phyloP scores from a whole-genome alignment of 2,329 filamentous ascomycete species.

The Pseudocercospora fuligena region DNA sequence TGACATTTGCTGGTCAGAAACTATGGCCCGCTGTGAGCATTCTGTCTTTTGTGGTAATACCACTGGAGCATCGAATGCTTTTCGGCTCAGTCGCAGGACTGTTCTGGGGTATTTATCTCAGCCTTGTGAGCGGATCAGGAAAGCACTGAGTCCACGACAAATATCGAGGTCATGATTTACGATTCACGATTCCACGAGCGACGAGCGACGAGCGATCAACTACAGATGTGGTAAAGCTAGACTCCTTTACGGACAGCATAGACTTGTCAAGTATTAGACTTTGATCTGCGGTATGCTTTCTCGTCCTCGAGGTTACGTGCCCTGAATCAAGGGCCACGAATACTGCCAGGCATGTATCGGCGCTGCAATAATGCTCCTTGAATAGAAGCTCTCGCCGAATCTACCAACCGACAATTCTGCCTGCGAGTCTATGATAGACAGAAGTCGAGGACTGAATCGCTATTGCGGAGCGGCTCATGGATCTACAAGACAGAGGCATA shows the following conservation, averaged over 20 bases:
- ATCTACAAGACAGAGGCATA: no score
- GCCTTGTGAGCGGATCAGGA: conserved; percentile 55
- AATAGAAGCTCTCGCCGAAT: no score
- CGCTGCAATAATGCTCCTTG: no score
- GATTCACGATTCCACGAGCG: background rate
- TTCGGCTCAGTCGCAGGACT: conserved; percentile 75
- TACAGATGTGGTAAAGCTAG: background rate
- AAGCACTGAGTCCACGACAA: background rate
- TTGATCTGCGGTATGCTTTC: background rate
- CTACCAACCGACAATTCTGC: no score
- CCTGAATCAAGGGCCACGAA: no score
- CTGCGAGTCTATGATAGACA: no score
- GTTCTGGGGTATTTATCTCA: conserved; percentile 76
- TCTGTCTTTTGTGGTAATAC: conserved; percentile 72
- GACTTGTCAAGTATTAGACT: background rate
- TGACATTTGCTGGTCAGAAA: conserved; percentile 72
- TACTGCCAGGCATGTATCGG: no score
- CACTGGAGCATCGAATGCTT: conserved; percentile 71
- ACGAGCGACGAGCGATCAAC: background rate
- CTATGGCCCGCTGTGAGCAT: conserved; percentile 74
- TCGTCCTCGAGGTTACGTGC: background rate
- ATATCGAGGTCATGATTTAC: background rate
- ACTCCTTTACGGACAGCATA: background rate
- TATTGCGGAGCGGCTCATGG: no score
- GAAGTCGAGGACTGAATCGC: no score